A percentile compares a stretch with the other conserved stretches of the same genome.
Evolutionary conservation across 2,329 filamentous ascomycete genomes (phyloP).

Genomic region (Dryadomyces quercivorus): DNA sequence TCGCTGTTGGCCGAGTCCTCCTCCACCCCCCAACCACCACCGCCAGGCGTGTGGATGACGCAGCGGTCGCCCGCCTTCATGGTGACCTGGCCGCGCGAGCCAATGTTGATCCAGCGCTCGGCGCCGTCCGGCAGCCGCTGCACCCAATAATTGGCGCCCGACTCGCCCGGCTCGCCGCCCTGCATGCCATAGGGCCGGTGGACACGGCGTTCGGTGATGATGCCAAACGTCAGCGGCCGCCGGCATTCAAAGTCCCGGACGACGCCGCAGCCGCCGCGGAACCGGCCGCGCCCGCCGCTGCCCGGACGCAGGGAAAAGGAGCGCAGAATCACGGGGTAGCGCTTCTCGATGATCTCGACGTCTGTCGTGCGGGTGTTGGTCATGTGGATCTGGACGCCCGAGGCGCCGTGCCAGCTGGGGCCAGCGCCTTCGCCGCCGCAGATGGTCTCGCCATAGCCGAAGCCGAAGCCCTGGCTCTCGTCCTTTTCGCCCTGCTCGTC

Average conservation of each 20-base stretch:
- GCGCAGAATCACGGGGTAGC: slow-evolving; percentile 61
- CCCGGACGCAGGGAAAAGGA: slow-evolving; percentile 54
- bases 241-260: slow-evolving; percentile 72
- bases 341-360: slow-evolving; percentile 62
- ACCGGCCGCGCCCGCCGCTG: slow-evolving; percentile 51
- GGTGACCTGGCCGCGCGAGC: slow-evolving; percentile 64
- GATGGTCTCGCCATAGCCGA: slow-evolving; percentile 81
- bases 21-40: slow-evolving; percentile 59
- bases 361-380: slow-evolving; percentile 79
- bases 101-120: slow-evolving; percentile 48
- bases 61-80: slow-evolving; percentile 69
- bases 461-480: slow-evolving; percentile 35
- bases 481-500: slow-evolving; percentile 13
- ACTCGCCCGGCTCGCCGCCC: slow-evolving; percentile 66
- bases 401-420: slow-evolving; percentile 58
- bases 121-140: slow-evolving; percentile 25
- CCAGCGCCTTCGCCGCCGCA: slow-evolving; percentile 66
- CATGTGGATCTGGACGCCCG: slow-evolving; percentile 73
- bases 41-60: slow-evolving; percentile 66
- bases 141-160: slow-evolving; percentile 80
- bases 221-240: slow-evolving; percentile 63
- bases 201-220: slow-evolving; percentile 64
- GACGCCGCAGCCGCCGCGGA: slow-evolving; percentile 61
- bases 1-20: slow-evolving; percentile 28
- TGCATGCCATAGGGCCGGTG: slow-evolving; percentile 70